phyloP scores from a whole-genome alignment of 192 early-diverging fungal species.

The Gorgonomyces haynaldii region DNA sequence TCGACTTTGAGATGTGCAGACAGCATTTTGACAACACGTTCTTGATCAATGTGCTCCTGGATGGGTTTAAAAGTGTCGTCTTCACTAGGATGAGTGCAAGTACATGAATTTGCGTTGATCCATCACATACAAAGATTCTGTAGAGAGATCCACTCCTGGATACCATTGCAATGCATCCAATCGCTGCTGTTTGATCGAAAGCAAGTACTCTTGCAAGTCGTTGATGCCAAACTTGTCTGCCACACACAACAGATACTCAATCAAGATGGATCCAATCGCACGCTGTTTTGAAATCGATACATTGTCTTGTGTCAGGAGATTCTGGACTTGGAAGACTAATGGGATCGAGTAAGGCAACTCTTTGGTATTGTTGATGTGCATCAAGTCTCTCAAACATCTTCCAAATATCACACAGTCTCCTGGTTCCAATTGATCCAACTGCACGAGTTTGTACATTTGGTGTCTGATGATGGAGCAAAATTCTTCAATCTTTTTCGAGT shows the following conservation, averaged over 20 bases:
- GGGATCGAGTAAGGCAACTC: background rate
- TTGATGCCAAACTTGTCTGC: background rate
- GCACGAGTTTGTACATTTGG: too few species aligned
- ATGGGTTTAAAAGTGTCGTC: too few species aligned
- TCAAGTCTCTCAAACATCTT: background rate
- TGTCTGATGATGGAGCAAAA: too few species aligned
- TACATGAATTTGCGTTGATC: background rate
- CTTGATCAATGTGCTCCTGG: too few species aligned
- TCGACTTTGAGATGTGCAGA: too few species aligned
- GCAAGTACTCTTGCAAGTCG: background rate
- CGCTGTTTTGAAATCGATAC: background rate
- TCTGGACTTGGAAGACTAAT: background rate
- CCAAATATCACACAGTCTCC: constrained; percentile 6
- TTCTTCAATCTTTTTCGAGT: too few species aligned
- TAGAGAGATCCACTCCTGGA: background rate
- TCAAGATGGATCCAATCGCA: background rate
- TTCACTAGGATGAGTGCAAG: too few species aligned
- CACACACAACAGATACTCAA: background rate
- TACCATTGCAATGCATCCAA: constrained; percentile 2
- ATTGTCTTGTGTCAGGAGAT: background rate
- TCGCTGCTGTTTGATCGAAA: background rate
- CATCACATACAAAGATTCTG: background rate
- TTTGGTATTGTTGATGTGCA: background rate
- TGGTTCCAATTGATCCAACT: too few species aligned
- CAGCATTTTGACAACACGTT: too few species aligned